phyloP scores from a whole-genome alignment of 108 stramenopile genomes.

The Nannochloropsis granulata region DNA sequence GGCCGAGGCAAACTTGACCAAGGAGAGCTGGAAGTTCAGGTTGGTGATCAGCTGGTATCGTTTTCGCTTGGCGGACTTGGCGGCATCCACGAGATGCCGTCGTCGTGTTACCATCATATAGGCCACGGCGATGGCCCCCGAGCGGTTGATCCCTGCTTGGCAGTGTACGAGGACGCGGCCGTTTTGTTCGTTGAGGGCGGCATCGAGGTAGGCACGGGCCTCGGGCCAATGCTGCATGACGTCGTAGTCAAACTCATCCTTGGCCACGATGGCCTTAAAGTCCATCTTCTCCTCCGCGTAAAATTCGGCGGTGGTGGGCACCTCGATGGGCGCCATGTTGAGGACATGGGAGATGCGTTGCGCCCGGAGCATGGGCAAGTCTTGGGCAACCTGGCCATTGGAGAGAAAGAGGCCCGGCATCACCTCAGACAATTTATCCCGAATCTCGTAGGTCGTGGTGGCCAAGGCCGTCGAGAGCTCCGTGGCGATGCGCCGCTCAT shows the following conservation, averaged over 20 bases:
- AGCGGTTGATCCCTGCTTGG: neutral
- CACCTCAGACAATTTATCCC: neutral
- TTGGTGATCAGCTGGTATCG: neutral
- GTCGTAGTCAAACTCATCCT: neutral
- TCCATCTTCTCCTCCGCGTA: neutral
- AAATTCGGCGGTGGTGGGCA: neutral
- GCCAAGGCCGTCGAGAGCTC: neutral
- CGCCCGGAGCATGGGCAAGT: neutral
- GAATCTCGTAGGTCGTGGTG: neutral
- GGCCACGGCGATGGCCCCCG: neutral
- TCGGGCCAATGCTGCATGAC: neutral
- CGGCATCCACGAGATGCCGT: neutral
- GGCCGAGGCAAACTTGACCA: neutral
- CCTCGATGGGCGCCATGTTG: neutral
- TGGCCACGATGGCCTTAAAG: neutral
- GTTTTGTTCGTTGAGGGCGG: neutral
- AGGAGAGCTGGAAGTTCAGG: neutral
- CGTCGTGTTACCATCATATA: neutral
- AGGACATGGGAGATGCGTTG: neutral
- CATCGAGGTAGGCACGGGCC: neutral
- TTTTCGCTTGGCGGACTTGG: neutral
- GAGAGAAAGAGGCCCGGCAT: neutral
- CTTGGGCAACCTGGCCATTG: neutral
- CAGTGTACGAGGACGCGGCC: neutral
- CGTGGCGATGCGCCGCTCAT: neutral